Evolutionary conservation across 148 eudicot species (phyloP).

Genomic region (Diospyros kaki): DNA sequence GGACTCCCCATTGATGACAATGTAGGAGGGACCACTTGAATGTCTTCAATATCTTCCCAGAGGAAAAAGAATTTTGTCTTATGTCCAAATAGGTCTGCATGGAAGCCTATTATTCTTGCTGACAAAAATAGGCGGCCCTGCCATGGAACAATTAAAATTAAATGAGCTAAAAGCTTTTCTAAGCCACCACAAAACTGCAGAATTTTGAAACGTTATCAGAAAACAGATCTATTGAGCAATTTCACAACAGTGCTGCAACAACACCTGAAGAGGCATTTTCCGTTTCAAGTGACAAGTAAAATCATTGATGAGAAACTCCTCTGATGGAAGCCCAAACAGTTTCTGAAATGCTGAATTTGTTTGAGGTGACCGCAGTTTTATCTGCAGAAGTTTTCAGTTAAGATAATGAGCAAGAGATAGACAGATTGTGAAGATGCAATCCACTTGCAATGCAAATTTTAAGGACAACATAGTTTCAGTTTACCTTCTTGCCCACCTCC

Average conservation of each 20-base stretch:
- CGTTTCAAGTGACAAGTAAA: slow-evolving; percentile 94
- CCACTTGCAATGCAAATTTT: background rate
- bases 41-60: slow-evolving; percentile 96
- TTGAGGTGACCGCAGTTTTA: slow-evolving; percentile 87
- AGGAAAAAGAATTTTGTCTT: slow-evolving; percentile 92
- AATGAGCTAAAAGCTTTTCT: background rate
- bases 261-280: slow-evolving; percentile 94
- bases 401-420: background rate
- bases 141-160: background rate
- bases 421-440: background rate
- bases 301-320: slow-evolving; percentile 94
- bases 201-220: background rate
- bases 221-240: background rate
- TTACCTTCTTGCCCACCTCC: slow-evolving; percentile 97
- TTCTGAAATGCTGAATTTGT: slow-evolving; percentile 97
- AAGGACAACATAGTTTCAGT: slow-evolving; percentile 1
- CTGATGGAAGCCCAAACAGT: slow-evolving; percentile 90
- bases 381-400: slow-evolving; percentile 34
- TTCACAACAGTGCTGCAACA: slow-evolving; percentile 2
- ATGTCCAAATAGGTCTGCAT: slow-evolving; percentile 83
- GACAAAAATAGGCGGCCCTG: slow-evolving; percentile 98
- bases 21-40: slow-evolving; percentile 78
- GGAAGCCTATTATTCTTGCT: slow-evolving; percentile 89
- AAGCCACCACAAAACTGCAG: background rate
- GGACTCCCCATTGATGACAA: slow-evolving; percentile 98